Percentiles rank a stretch among this genome's conserved stretches.
phyloP scores from a whole-genome alignment of 2,329 filamentous ascomycete genomes.

The Nigrograna mackinnonii region DNA sequence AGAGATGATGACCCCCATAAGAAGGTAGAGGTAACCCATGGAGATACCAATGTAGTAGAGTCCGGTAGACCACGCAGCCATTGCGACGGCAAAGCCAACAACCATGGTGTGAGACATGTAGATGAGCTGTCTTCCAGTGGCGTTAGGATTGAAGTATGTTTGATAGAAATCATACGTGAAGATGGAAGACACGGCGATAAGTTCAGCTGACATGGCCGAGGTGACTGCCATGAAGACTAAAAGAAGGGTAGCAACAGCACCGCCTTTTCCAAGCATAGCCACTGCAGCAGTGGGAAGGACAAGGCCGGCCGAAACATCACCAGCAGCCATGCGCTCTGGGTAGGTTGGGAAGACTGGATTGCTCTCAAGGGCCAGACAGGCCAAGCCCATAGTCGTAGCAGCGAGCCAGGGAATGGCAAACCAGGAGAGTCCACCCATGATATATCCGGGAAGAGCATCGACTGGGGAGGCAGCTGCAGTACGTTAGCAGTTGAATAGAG shows the following conservation, averaged over 20 bases:
- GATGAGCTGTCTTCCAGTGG: conserved; percentile 76
- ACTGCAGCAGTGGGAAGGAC: conserved; percentile 86
- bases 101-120: conserved; percentile 77
- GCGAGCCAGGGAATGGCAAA: conserved; percentile 92
- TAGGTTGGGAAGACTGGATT: conserved; percentile 74
- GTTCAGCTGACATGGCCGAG: conserved; percentile 77
- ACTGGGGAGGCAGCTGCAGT: conserved; percentile 85
- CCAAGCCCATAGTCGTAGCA: conserved; percentile 85
- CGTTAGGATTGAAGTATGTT: conserved; percentile 79
- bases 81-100: conserved; percentile 74
- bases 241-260: conserved; percentile 76
- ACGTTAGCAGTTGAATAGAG: conserved; percentile 61
- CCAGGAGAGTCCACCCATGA: conserved; percentile 85
- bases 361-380: conserved; percentile 77
- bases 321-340: conserved; percentile 70
- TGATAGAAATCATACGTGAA: conserved; percentile 80
- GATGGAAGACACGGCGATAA: conserved; percentile 87
- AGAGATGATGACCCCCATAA: conserved; percentile 92
- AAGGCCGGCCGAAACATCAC: conserved; percentile 79
- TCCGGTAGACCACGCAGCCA: conserved; percentile 78
- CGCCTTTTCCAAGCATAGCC: conserved; percentile 78
- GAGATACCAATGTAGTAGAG: conserved; percentile 67
- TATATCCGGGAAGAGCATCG: conserved; percentile 84
- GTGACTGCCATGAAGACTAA: conserved; percentile 92
- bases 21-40: conserved; percentile 86